Evolutionary conservation across 805 yeast species (phyloP), one percentile per base, ranked within the genome.

Genomic region (Komagataella mondaviorum): DNA sequence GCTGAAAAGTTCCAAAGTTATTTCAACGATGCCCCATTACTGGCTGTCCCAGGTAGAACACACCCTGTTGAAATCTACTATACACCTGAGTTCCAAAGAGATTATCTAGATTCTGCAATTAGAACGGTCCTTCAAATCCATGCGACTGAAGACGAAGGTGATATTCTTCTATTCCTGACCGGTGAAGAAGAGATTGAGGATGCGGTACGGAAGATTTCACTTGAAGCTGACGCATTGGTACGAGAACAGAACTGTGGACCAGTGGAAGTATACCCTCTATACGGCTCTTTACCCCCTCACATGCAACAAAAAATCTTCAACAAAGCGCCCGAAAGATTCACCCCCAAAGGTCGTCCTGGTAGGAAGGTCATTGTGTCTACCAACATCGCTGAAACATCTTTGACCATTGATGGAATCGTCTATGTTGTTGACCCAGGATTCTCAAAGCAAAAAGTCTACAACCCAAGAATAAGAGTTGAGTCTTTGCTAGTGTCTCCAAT

Each of bases 171-270:
- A 51, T 90, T 90, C 62, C 72, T 90, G 58, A 90, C 97, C 0
- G 98, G 98, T 76, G 97, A 90, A 69, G 98, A 90, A 63, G 98
- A 90, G 68, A 93, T 91, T 64, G 99, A 93, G 68, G 97, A 91
- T 60, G 96, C 98, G 0, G 89, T 95, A 57, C 76, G 96, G 53
- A 89, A 88, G 64, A 81, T 91, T 50, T 75, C 86, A 2, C 69
- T 91, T 49, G 99, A 93, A 69, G 88, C 83, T 48, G 99, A 93
- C 62, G 95, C 85, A 59, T 70, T 93, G 62, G 74, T 85, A 23
- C 78, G 96, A 63, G 98, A 93, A 61, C 88, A 88, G 59, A 84
- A 81, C 20, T 82, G 91, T 63, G 99, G 99, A 4, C 96, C 96
- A 17, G 57, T 91, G 51, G 73, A 78, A 48, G 96, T 91, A 5